A percentile compares a stretch with the other conserved stretches of the same genome.
These are phyloP conservation scores for Hypoxylon rickii DNA, from an alignment of 495 filamentous ascomycete species.

Conservation along the genomic window DNA sequence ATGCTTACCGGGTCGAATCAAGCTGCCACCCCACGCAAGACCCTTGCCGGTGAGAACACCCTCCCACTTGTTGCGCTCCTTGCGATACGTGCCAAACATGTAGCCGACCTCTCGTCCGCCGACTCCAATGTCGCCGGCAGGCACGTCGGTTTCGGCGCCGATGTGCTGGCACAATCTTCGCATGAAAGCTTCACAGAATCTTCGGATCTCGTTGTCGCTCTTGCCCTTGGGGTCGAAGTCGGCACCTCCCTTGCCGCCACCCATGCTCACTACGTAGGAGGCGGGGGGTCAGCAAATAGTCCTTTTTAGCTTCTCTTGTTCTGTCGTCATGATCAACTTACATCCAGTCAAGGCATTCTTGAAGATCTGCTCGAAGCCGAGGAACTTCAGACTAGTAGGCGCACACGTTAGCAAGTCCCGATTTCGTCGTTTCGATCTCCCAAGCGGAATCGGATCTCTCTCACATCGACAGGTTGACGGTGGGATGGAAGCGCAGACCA, in stretches of 20 bases:
- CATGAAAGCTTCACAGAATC: slow-evolving; percentile 98
- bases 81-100: slow-evolving; percentile 95
- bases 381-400: slow-evolving; percentile 75
- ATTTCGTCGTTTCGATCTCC: background rate
- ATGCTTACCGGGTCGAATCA: slow-evolving; percentile 74
- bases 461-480: slow-evolving; percentile 90
- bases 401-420: slow-evolving; percentile 27
- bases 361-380: slow-evolving; percentile 99
- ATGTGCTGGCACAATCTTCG: slow-evolving; percentile 92
- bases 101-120: slow-evolving; percentile 88
- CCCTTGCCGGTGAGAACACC: slow-evolving; percentile 96
- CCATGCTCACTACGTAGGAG: slow-evolving; percentile 77
- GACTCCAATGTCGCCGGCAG: slow-evolving; percentile 94
- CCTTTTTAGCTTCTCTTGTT: background rate
- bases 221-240: slow-evolving; percentile 99
- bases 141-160: slow-evolving; percentile 93
- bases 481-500: slow-evolving; percentile 92
- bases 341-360: slow-evolving; percentile 98
- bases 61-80: slow-evolving; percentile 86
- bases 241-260: slow-evolving; percentile 96
- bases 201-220: slow-evolving; percentile 94
- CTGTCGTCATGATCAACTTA: slow-evolving; percentile 54
- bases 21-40: slow-evolving; percentile 83
- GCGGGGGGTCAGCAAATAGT: slow-evolving; percentile 37
- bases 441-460: background rate